Percentiles rank a stretch among this genome's conserved stretches.
Evolutionary conservation across 2,329 filamentous ascomycete species (phyloP).

Genomic region (Pseudocercospora ulei): DNA sequence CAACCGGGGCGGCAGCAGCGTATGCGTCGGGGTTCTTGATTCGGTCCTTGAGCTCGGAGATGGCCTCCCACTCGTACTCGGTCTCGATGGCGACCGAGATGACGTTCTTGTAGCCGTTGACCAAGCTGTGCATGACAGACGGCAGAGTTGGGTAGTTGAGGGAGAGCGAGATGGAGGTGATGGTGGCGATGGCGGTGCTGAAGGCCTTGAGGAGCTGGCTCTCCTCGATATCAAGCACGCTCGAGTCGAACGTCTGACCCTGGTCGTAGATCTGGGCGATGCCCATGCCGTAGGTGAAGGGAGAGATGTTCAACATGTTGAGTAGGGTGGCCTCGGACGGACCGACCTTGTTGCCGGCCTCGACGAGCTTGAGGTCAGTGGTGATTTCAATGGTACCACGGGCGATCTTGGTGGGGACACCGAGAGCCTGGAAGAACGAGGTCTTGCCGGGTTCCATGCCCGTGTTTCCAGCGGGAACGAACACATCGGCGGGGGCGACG

Average conservation of each 20-base stretch:
- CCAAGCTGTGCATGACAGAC: constrained; percentile 87
- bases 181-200: constrained; percentile 68
- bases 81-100: constrained; percentile 82
- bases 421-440: constrained; percentile 99
- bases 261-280: constrained; percentile 94
- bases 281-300: constrained; percentile 98
- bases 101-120: constrained; percentile 98
- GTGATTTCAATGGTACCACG: constrained; percentile 99
- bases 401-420: constrained; percentile 99
- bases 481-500: constrained; percentile 86
- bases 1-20: constrained; percentile 67
- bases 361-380: constrained; percentile 92
- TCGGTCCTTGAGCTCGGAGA: constrained; percentile 97
- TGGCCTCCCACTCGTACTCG: constrained; percentile 88
- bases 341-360: constrained; percentile 87
- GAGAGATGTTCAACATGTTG: constrained; percentile 99
- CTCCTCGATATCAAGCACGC: constrained; percentile 88
- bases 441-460: constrained; percentile 99
- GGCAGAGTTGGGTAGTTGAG: constrained; percentile 92
- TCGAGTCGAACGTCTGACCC: constrained; percentile 79
- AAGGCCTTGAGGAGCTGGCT: constrained; percentile 83
- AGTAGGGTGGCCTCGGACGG: constrained; percentile 96
- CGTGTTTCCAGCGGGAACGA: constrained; percentile 94
- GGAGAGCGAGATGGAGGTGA: constrained; percentile 84
- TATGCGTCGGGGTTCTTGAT: constrained; percentile 98